These are phyloP conservation scores for Penicillium steckii DNA, from an alignment of 495 filamentous ascomycete genomes.

Conservation along the genomic window DNA sequence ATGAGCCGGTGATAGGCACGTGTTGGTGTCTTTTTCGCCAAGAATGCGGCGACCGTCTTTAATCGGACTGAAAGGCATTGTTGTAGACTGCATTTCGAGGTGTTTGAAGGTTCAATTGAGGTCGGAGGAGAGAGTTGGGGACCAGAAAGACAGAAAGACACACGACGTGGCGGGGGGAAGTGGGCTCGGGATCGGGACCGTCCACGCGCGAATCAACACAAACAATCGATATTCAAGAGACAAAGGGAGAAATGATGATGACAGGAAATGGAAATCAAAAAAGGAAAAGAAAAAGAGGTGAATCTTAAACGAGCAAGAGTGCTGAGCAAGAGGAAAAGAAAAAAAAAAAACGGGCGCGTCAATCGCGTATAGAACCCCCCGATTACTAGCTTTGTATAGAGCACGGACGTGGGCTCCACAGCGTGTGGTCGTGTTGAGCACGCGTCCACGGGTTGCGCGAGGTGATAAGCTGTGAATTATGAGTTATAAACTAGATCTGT, in stretches of 20 bases:
- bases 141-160: conserved; percentile 5
- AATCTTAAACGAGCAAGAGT: too few relatives aligned
- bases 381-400: conserved; percentile 32
- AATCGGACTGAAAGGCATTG: conserved; percentile 34
- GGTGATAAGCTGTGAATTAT: neutral
- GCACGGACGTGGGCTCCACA: conserved; percentile 29
- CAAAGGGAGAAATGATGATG: neutral
- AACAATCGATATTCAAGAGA: neutral
- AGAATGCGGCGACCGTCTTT: conserved; percentile 46
- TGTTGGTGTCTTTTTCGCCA: conserved; percentile 46
- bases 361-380: conserved; percentile 29
- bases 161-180: conserved; percentile 14
- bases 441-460: conserved; percentile 19
- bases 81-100: conserved; percentile 29
- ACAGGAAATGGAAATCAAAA: neutral
- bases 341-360: conserved; percentile 26
- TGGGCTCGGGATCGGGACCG: conserved; percentile 3
- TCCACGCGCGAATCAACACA: neutral
- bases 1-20: conserved; percentile 42
- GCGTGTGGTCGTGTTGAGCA: conserved; percentile 25
- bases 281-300: conserved; percentile 1
- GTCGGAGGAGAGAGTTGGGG: neutral
- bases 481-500: too few relatives aligned
- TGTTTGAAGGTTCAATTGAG: neutral
- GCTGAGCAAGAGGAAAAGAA: conserved; percentile 1